Percentiles rank a stretch among this genome's conserved stretches.
These are phyloP conservation scores for Spathaspora gorwiae DNA, from an alignment of 805 yeast species.

Conservation along the genomic window DNA sequence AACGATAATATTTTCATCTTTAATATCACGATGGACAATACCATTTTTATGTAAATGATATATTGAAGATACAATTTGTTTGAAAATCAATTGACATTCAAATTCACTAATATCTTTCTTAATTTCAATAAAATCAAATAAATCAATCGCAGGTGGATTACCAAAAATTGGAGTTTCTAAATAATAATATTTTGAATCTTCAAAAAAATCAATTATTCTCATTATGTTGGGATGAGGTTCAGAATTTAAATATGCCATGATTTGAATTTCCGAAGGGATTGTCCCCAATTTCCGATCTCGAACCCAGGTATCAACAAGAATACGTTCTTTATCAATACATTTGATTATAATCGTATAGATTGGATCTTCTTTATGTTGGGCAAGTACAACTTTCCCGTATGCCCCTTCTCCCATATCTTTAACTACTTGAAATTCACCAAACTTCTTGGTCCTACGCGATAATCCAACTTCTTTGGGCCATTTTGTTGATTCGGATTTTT, in stretches of 20 bases:
- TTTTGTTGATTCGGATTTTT: conserved; percentile 30
- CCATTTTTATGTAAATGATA: conserved; percentile 81
- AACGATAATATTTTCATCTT: conserved; percentile 89
- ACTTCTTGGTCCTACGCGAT: conserved; percentile 63
- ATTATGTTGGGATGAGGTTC: conserved; percentile 86
- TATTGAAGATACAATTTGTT: conserved; percentile 74
- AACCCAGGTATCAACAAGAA: conserved; percentile 96
- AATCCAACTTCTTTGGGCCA: conserved; percentile 59
- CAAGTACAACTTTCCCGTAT: conserved; percentile 87
- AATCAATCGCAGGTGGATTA: conserved; percentile 81
- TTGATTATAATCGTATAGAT: conserved; percentile 72
- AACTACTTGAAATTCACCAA: conserved; percentile 64
- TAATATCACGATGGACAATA: conserved; percentile 89
- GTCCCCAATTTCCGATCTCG: conserved; percentile 88
- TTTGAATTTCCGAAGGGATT: conserved; percentile 92
- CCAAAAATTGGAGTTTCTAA: conserved; percentile 92
- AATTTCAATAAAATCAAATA: conserved; percentile 88
- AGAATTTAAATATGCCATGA: conserved; percentile 74
- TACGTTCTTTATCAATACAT: conserved; percentile 86
- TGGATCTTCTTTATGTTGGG: conserved; percentile 60
- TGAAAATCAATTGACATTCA: conserved; percentile 74
- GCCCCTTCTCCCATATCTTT: conserved; percentile 95
- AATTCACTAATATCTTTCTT: conserved; percentile 73
- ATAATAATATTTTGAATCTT: conserved; percentile 84
- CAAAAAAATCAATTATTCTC: conserved; percentile 84